Conservation (phyloP, 2,329 filamentous ascomycete species). For the Colletotrichum cordylinicola region DNA sequence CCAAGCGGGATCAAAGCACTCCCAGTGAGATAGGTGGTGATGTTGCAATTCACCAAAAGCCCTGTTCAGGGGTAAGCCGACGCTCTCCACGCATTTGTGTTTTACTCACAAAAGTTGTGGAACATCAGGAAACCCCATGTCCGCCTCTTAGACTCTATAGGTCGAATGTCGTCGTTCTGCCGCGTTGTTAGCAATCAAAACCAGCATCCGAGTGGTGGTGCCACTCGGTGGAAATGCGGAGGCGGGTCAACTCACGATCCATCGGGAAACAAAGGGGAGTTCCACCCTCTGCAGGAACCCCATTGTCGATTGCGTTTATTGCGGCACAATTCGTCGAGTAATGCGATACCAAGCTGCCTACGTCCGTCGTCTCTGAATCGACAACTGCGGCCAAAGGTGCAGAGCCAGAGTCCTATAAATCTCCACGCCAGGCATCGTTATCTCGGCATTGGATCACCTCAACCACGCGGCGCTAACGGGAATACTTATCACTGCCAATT, state of each 20-base stretch:
- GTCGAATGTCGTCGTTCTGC: constrained; percentile 56
- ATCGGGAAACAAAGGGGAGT: constrained; percentile 36
- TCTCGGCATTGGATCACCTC: neutral
- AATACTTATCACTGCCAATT: constrained; percentile 1
- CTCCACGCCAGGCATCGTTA: neutral
- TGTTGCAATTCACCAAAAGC: constrained; percentile 53
- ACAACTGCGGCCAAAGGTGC: neutral
- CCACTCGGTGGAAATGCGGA: neutral
- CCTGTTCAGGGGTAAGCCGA: constrained; percentile 29
- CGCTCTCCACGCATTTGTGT: too few relatives aligned
- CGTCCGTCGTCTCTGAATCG: neutral
- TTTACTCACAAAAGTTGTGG: constrained; percentile 46
- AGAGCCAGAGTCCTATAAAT: neutral
- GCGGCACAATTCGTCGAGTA: neutral
- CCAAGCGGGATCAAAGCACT: constrained; percentile 46
- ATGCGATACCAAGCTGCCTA: neutral
- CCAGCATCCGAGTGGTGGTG: neutral
- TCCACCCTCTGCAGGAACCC: constrained; percentile 30
- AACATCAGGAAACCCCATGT: constrained; percentile 50
- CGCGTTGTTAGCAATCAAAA: neutral
- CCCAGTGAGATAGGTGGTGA: constrained; percentile 45
- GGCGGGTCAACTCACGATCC: constrained; percentile 30
- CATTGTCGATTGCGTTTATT: constrained; percentile 16
- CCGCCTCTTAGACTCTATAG: constrained; percentile 45
- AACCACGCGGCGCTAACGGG: neutral